A percentile compares a stretch with the other conserved stretches of the same genome.
These are phyloP conservation scores for Apophysomyces trapeziformis DNA, from an alignment of 371 early-diverging fungal species.

Conservation along the genomic window DNA sequence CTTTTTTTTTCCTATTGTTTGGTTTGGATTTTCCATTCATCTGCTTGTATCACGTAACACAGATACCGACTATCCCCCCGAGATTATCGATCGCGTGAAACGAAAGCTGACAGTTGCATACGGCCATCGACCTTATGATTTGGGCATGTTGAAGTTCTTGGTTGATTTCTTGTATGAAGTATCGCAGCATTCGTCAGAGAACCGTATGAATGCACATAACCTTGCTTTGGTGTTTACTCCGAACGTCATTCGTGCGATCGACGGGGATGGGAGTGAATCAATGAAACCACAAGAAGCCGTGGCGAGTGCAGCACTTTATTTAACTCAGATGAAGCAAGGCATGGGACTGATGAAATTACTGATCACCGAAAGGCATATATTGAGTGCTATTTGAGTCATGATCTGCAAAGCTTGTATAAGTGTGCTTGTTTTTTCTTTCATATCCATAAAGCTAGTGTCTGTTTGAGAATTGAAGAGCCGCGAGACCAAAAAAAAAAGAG, in stretches of 20 bases:
- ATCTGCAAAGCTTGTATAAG: background rate
- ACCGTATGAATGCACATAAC: slow-evolving; percentile 84
- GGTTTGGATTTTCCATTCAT: background rate
- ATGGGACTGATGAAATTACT: slow-evolving; percentile 22
- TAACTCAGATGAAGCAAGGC: slow-evolving; percentile 27
- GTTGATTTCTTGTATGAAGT: slow-evolving; percentile 69
- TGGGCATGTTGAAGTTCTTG: slow-evolving; percentile 61
- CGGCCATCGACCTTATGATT: slow-evolving; percentile 23
- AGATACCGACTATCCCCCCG: slow-evolving; percentile 14
- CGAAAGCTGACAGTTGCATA: slow-evolving; percentile 25
- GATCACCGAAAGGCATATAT: slow-evolving; percentile 10
- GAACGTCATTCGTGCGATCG: slow-evolving; percentile 74
- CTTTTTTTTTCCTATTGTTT: background rate
- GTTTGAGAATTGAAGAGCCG: slow-evolving; percentile 9
- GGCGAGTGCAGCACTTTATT: slow-evolving; percentile 24
- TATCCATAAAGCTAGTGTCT: background rate
- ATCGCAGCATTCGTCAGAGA: slow-evolving; percentile 58
- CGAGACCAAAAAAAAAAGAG: slow-evolving; percentile 9
- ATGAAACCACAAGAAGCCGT: slow-evolving; percentile 23
- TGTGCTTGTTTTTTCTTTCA: background rate
- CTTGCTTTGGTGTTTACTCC: slow-evolving; percentile 89
- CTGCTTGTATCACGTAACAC: background rate
- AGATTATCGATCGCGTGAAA: slow-evolving; percentile 28
- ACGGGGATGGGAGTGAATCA: background rate
- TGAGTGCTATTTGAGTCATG: background rate